Evolutionary conservation across 1,139 yeast species (phyloP).

Genomic region (Scheffersomyces quercinus): DNA sequence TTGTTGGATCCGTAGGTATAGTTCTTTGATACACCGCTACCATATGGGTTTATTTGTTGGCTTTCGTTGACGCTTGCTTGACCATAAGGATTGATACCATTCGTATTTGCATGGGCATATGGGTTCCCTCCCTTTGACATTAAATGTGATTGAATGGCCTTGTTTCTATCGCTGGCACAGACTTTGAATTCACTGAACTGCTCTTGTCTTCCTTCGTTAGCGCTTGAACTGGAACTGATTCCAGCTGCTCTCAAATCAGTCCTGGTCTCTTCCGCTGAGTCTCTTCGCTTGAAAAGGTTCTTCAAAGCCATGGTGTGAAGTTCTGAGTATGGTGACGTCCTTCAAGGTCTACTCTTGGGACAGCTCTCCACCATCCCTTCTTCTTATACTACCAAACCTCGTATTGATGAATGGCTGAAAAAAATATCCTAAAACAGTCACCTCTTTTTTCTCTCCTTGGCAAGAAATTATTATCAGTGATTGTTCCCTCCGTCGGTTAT

Average conservation of each 20-base stretch:
- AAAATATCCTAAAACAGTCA: too few species aligned
- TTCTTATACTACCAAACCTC: too few species aligned
- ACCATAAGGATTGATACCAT: constrained; percentile 3
- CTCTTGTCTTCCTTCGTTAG: constrained; percentile 37
- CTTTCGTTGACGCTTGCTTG: background rate
- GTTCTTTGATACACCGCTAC: background rate
- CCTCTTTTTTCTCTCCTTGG: too few species aligned
- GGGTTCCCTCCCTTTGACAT: constrained; percentile 17
- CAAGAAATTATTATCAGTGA: too few species aligned
- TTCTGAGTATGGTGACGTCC: too few species aligned
- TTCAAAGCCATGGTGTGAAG: constrained; percentile 38
- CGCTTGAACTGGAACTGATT: constrained; percentile 43
- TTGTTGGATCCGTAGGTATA: constrained; percentile 2
- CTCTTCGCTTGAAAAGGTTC: constrained; percentile 61
- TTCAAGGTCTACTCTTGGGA: too few species aligned
- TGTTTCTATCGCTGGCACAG: constrained; percentile 33
- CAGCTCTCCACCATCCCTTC: too few species aligned
- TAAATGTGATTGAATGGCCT: constrained; percentile 20
- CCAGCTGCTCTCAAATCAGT: constrained; percentile 55
- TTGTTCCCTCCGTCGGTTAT: too few species aligned
- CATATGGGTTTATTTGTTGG: background rate
- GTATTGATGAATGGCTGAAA: too few species aligned
- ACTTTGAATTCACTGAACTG: constrained; percentile 67
- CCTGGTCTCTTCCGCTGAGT: constrained; percentile 58
- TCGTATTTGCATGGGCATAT: background rate